These are phyloP conservation scores for Cryptococcus sp. DNA, from an alignment of 1,284 basidiomycete species.

Conservation along the genomic window DNA sequence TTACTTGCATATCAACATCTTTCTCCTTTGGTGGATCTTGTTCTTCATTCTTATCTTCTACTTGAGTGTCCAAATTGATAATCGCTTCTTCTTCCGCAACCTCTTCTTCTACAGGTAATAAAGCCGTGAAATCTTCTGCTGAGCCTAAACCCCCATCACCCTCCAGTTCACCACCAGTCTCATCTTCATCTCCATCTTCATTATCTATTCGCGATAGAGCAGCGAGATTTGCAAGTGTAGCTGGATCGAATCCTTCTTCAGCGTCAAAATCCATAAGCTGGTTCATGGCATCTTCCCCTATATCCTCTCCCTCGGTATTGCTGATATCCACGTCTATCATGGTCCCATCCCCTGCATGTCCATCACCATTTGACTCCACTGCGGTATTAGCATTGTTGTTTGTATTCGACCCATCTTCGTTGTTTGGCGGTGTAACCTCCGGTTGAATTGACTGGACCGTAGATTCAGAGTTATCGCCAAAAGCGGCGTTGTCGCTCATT, in stretches of 20 bases:
- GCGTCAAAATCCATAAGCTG: neutral
- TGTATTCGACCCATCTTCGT: neutral
- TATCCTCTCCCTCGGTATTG: neutral
- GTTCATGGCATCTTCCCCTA: neutral
- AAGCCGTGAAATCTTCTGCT: neutral
- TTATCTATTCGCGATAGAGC: slow-evolving; percentile 31
- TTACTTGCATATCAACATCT: neutral
- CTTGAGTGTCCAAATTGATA: neutral
- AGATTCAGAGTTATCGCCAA: slow-evolving; percentile 14
- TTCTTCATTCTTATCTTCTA: neutral
- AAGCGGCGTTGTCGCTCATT: slow-evolving; percentile 34
- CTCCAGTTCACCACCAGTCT: neutral
- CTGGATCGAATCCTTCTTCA: slow-evolving; percentile 32
- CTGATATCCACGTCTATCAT: neutral
- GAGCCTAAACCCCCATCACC: neutral
- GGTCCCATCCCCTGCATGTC: neutral
- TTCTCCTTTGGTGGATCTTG: neutral
- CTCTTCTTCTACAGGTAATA: neutral
- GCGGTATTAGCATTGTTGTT: neutral
- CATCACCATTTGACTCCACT: neutral
- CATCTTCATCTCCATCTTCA: slow-evolving; percentile 16
- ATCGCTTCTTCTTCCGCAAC: neutral
- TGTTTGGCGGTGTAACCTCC: neutral
- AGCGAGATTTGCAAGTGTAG: slow-evolving; percentile 40
- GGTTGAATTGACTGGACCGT: slow-evolving; percentile 21